Percentiles rank a stretch among this genome's conserved stretches.
phyloP scores from a whole-genome alignment of 805 yeast species.

The Metschnikowia amazonensis region DNA sequence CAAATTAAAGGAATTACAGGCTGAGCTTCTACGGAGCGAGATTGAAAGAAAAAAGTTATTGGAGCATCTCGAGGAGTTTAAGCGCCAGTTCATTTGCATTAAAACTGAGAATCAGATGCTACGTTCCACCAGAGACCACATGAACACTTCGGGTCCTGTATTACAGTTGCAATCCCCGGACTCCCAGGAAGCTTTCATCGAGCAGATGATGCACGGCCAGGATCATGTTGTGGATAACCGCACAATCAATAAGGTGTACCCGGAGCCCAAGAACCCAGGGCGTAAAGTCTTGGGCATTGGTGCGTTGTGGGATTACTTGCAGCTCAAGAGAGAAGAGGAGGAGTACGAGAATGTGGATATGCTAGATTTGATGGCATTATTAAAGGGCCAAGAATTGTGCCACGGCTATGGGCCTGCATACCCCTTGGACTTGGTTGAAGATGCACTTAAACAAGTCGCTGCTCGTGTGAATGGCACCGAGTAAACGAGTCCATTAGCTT shows the following conservation, averaged over 20 bases:
- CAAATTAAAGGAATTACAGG: constrained; percentile 62
- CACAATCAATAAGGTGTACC: constrained; percentile 30
- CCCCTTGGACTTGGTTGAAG: constrained; percentile 42
- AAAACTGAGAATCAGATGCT: constrained; percentile 60
- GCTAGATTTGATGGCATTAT: constrained; percentile 49
- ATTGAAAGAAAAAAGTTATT: constrained; percentile 44
- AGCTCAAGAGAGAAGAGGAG: constrained; percentile 42
- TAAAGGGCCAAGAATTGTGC: constrained; percentile 69
- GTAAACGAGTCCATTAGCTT: neutral
- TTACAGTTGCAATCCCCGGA: constrained; percentile 33
- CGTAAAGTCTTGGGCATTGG: constrained; percentile 60
- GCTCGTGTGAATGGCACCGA: constrained; percentile 2
- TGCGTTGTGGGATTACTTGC: constrained; percentile 81
- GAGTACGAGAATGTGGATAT: constrained; percentile 51
- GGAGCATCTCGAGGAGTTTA: constrained; percentile 48
- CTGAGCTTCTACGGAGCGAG: constrained; percentile 56
- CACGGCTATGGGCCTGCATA: constrained; percentile 80
- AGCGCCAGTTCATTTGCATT: constrained; percentile 52
- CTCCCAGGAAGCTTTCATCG: constrained; percentile 32
- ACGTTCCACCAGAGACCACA: constrained; percentile 19
- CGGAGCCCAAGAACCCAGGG: constrained; percentile 36
- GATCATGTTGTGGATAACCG: constrained; percentile 19
- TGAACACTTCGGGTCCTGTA: neutral
- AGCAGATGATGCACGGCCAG: constrained; percentile 24
- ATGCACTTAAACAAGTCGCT: constrained; percentile 10